Evolutionary conservation across 208 protist species (phyloP), one percentile per base, ranked within the genome.

Genomic region (Balamuthia mandrillaris): DNA sequence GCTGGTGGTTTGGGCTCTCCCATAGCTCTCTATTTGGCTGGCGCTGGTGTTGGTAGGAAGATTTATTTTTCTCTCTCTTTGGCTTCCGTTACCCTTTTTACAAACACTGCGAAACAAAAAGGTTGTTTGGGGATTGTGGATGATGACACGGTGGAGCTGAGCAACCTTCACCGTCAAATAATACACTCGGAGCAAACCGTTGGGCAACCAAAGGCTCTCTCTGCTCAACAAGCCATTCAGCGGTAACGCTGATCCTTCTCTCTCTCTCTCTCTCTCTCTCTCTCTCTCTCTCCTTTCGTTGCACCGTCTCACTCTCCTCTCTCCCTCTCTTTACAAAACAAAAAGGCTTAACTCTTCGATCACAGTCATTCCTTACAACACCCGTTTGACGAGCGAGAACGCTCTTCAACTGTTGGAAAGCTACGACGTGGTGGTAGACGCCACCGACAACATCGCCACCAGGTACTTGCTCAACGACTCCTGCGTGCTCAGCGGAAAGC

Each of bases 381-480:
- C 18, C 21, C 49, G 49, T n/a, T 56, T 56, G 21, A 56, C 49
- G 18, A 27, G 21, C 21, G 49, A 56, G n/a, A 56, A 27, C 49
- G 49, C 49, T n/a, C 49, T 56, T 56, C 21, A 56, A 56, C 49
- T 56, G n/a, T n/a, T n/a, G n/a, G n/a, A n/a, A n/a, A 85, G 42
- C 10, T 94, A 90, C 51, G 91, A 94, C 60, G 70, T 94, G 24
- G 86, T 94, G 0, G 39, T 93, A 0, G 91, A 94, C 27, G 87
- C 84, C n/a, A 88, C 81, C 0, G 91, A 94, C 74, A 94, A 93
- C 41, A 85, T 93, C 0, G 70, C 74, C 0, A 90, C 91, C 0
- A 31, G 91, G 52, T 94, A 92, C n/a, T 45, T 93, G 1, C 16
- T 92, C n/a, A 92, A 89, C 44, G 91, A 94, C 60, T 88, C 89